Conservation (phyloP, 371 early-diverging fungal genomes). For the Mortierella sp. region DNA sequence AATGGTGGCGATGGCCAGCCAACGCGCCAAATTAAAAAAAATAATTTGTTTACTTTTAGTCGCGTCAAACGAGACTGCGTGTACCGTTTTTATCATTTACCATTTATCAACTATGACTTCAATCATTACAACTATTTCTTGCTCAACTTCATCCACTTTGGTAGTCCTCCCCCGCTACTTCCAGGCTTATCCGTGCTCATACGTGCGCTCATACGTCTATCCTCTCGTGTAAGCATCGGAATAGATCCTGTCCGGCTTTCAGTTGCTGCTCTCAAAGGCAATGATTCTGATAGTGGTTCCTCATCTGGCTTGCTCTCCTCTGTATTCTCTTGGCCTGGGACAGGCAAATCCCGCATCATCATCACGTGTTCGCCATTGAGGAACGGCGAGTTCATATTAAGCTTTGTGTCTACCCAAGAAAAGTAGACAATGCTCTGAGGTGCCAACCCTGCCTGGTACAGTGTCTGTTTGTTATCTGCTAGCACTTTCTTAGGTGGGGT, state of each 20-base stretch:
- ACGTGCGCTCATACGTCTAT: slow-evolving; percentile 33
- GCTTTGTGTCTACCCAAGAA: slow-evolving; percentile 55
- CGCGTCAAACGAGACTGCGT: not conserved
- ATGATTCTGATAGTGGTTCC: not conserved
- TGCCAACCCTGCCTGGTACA: slow-evolving; percentile 57
- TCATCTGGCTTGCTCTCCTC: slow-evolving; percentile 12
- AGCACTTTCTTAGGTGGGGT: slow-evolving; percentile 59
- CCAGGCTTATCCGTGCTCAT: slow-evolving; percentile 51
- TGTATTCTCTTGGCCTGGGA: slow-evolving; percentile 32
- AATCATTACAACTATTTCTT: slow-evolving; percentile 26
- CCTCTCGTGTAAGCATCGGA: slow-evolving; percentile 31
- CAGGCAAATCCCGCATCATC: slow-evolving; percentile 42
- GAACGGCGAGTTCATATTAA: slow-evolving; percentile 58
- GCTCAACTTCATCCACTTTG: slow-evolving; percentile 55
- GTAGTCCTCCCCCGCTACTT: slow-evolving; percentile 28
- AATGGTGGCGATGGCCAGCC: slow-evolving; percentile 29
- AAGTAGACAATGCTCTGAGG: slow-evolving; percentile 59
- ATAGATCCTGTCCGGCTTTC: slow-evolving; percentile 14
- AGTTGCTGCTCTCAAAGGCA: slow-evolving; percentile 9
- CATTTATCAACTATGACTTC: not conserved
- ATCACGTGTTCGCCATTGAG: slow-evolving; percentile 42
- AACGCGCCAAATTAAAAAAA: not conserved
- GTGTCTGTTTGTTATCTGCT: slow-evolving; percentile 40
- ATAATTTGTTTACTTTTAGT: not conserved
- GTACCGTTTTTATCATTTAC: not conserved